Conservation (phyloP, 768 basidiomycete species). For the Amanita exitialis region DNA sequence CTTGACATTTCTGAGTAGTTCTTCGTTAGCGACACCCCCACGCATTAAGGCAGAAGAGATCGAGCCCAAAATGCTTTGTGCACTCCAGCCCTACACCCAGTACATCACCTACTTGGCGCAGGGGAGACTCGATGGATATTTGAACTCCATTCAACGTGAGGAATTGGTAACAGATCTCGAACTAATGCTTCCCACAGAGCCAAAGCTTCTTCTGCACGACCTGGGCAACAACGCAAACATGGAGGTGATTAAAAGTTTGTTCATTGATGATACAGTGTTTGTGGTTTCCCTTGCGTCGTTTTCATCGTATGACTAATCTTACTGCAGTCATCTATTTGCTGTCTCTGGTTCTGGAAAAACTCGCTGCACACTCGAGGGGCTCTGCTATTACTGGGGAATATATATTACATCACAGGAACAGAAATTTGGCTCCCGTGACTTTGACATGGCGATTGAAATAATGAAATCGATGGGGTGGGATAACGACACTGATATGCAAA, state of each 20-base stretch:
- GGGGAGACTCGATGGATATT: slow-evolving; percentile 2
- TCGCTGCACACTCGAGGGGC: slow-evolving; percentile 5
- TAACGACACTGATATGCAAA: neutral
- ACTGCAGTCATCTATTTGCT: slow-evolving; percentile 5
- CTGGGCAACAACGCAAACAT: slow-evolving; percentile 2
- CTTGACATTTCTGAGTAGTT: slow-evolving; percentile 2
- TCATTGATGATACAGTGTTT: slow-evolving; percentile 5
- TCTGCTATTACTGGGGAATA: slow-evolving; percentile 7
- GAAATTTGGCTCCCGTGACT: slow-evolving; percentile 6
- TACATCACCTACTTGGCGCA: slow-evolving; percentile 7
- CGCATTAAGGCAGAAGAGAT: neutral
- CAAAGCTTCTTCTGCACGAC: slow-evolving; percentile 7
- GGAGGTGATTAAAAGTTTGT: slow-evolving; percentile 4
- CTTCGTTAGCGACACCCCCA: slow-evolving; percentile 7
- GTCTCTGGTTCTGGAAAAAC: too few species aligned
- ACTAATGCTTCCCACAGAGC: slow-evolving; percentile 1
- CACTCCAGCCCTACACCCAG: slow-evolving; percentile 5
- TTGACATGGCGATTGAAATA: slow-evolving; percentile 6
- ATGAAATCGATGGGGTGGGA: slow-evolving; percentile 9
- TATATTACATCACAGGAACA: slow-evolving; percentile 4
- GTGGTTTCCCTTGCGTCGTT: slow-evolving; percentile 2
- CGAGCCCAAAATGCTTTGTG: neutral
- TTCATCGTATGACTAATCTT: slow-evolving; percentile 1
- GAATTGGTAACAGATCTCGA: neutral
- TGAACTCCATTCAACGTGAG: slow-evolving; percentile 2